Percentiles rank a stretch among this genome's conserved stretches.
Conservation (phyloP, 2,329 filamentous ascomycete species). For the Hymenoscyphus scutula region DNA sequence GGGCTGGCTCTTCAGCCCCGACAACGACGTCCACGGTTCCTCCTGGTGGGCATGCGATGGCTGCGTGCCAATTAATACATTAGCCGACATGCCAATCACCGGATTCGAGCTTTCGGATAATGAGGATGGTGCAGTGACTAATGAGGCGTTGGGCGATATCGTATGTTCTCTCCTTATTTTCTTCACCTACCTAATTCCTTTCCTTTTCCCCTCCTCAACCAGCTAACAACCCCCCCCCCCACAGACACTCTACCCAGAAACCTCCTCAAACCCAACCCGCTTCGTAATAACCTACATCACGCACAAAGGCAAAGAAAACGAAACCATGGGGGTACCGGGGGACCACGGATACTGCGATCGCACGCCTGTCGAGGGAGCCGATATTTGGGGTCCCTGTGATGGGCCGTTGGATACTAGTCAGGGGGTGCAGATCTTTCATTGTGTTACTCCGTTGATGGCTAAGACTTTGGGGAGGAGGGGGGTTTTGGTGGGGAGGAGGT, state of each 20-base stretch:
- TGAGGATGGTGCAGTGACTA: not conserved
- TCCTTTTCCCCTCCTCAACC: no score
- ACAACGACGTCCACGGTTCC: not conserved
- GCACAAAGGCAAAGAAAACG: not conserved
- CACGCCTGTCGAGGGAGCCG: not conserved
- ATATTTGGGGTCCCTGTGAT: not conserved
- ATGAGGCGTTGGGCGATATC: not conserved
- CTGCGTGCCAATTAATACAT: not conserved
- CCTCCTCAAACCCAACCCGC: not conserved
- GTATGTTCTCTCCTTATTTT: not conserved
- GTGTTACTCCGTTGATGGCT: not conserved
- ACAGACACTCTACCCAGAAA: not conserved
- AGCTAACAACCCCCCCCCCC: no score
- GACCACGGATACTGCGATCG: not conserved
- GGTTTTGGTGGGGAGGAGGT: not conserved
- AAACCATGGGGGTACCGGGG: not conserved
- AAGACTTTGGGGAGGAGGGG: not conserved
- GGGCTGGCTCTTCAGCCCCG: not conserved
- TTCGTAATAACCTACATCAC: not conserved
- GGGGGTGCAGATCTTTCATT: not conserved
- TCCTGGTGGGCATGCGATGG: not conserved
- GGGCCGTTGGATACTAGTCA: not conserved
- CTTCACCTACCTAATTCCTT: no score
- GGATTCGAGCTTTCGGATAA: not conserved
- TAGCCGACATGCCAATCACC: not conserved